Evolutionary conservation across 345 rosid genomes (phyloP).

Genomic region (Hibiscus tridactylites): DNA sequence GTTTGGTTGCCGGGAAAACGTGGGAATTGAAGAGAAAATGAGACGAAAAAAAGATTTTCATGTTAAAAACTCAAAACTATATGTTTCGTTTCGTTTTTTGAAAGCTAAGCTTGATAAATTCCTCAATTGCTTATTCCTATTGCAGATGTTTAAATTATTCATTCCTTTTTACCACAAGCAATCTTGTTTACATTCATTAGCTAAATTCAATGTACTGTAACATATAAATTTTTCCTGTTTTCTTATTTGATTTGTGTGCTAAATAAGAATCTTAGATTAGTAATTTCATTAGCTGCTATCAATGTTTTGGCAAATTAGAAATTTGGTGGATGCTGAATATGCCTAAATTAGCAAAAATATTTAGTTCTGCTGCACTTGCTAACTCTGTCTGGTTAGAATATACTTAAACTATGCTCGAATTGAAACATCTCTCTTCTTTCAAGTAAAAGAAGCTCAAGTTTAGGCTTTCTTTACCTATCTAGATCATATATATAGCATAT

Average conservation of each 20-base stretch:
- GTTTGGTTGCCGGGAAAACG: slow-evolving; percentile 28
- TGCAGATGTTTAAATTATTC: neutral
- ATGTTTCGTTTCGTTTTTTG: neutral
- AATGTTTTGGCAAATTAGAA: neutral
- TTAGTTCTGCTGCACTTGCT: slow-evolving; percentile 11
- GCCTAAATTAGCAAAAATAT: neutral
- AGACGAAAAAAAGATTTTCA: neutral
- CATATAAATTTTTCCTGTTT: neutral
- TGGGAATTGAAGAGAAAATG: slow-evolving; percentile 10
- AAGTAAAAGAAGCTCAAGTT: neutral
- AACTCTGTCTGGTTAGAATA: neutral
- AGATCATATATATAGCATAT: neutral
- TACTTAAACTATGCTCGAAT: slow-evolving; percentile 13
- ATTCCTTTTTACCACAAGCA: no score
- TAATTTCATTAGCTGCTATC: neutral
- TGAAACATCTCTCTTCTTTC: neutral
- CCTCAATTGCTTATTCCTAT: neutral
- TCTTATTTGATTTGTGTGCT: neutral
- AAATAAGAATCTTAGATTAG: neutral
- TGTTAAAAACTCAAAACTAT: no score
- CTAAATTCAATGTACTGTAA: neutral
- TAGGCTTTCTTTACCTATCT: neutral
- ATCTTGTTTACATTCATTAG: neutral
- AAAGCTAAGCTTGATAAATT: neutral
- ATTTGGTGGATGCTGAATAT: neutral